A percentile compares a stretch with the other conserved stretches of the same genome.
These are phyloP conservation scores for Theobroma cacao DNA, from an alignment of 345 rosid genomes.

Conservation along the genomic window DNA sequence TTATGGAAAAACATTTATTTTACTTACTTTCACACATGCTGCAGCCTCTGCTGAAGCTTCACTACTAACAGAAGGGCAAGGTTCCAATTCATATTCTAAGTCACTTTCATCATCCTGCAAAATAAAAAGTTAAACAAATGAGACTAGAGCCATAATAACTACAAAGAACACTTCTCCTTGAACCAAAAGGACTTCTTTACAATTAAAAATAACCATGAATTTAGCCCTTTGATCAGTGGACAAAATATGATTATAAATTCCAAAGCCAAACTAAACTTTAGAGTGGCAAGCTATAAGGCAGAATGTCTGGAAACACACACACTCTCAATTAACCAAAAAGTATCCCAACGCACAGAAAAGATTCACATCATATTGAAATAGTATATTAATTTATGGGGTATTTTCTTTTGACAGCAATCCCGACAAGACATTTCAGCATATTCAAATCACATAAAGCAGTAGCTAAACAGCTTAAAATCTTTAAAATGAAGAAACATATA, in stretches of 20 bases:
- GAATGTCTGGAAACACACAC: background rate
- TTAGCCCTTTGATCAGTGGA: background rate
- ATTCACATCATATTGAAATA: background rate
- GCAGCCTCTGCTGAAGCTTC: conserved; percentile 80
- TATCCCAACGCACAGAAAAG: background rate
- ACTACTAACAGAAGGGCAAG: conserved; percentile 55
- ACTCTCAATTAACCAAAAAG: background rate
- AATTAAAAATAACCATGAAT: background rate
- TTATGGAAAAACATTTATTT: background rate
- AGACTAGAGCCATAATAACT: background rate
- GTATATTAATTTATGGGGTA: background rate
- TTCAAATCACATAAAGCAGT: too few relatives aligned
- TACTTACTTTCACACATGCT: conserved; percentile 78
- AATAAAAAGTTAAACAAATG: conserved; percentile 4
- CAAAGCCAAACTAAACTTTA: background rate
- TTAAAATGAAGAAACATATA: background rate
- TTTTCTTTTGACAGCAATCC: background rate
- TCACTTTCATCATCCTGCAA: conserved; percentile 93
- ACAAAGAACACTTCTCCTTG: background rate
- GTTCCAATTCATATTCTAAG: conserved; percentile 84
- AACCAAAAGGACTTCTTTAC: background rate
- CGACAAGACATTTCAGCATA: background rate
- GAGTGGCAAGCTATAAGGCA: background rate
- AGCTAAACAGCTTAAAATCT: too few relatives aligned
- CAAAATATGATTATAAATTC: background rate